phyloP scores from a whole-genome alignment of 371 early-diverging fungal species.

The Mucor racemosus region DNA sequence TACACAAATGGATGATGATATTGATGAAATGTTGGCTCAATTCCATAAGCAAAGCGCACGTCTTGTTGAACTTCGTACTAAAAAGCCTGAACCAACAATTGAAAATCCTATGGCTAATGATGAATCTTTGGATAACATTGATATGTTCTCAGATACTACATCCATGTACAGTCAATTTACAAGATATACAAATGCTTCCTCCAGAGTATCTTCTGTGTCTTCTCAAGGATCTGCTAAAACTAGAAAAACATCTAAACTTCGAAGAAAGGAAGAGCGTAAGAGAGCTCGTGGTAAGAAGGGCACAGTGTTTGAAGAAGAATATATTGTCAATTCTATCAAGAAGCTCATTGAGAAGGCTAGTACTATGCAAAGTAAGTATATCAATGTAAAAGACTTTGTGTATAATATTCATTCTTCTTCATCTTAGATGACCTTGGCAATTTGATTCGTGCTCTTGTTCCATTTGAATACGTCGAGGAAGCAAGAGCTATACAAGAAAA shows the following conservation, averaged over 20 bases:
- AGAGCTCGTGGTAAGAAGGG: slow-evolving; percentile 87
- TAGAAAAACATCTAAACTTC: slow-evolving; percentile 73
- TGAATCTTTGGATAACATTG: slow-evolving; percentile 80
- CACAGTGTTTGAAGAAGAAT: slow-evolving; percentile 88
- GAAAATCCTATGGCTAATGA: slow-evolving; percentile 55
- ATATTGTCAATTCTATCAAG: slow-evolving; percentile 75
- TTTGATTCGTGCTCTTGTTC: slow-evolving; percentile 46
- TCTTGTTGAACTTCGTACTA: slow-evolving; percentile 59
- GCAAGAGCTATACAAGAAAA: slow-evolving; percentile 50
- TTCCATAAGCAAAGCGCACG: slow-evolving; percentile 69
- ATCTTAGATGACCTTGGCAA: slow-evolving; percentile 47
- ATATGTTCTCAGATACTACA: slow-evolving; percentile 91
- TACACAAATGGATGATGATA: slow-evolving; percentile 67
- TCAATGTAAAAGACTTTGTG: neutral
- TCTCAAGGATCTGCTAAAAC: slow-evolving; percentile 35
- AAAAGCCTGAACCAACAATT: slow-evolving; percentile 40
- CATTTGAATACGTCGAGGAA: slow-evolving; percentile 51
- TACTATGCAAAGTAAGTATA: slow-evolving; percentile 46
- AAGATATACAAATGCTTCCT: slow-evolving; percentile 69
- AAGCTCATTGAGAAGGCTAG: slow-evolving; percentile 56
- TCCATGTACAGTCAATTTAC: slow-evolving; percentile 90
- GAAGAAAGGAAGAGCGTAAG: slow-evolving; percentile 75
- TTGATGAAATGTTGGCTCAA: slow-evolving; percentile 74
- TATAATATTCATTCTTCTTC: neutral
- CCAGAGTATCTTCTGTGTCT: slow-evolving; percentile 60